Evolutionary conservation across 2,329 filamentous ascomycete genomes (phyloP), one percentile per base, ranked within the genome.

Genomic region (Fusarium cyanostomum): DNA sequence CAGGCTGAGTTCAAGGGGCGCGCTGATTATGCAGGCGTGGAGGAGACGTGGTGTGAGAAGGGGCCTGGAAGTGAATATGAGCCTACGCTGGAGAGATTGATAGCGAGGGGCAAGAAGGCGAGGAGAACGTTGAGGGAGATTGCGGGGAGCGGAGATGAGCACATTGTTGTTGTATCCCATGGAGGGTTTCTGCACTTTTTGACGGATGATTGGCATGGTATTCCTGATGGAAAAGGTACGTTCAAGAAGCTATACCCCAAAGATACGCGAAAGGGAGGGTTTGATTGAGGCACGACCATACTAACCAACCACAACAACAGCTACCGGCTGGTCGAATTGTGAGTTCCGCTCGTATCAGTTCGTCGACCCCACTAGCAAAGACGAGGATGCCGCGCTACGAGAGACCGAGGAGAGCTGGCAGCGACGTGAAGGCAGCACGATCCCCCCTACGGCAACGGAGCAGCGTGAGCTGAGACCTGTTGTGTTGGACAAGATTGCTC

Each of bases 101-200:
- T 85, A 60, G 79, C 77, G 28, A 80, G 91, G 13, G 90, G 90
- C 0, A 78, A 79, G n/a, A 81, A 81, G 21, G 86, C 87, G 7
- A 80, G 92, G 38, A 68, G 79, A 11, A 88, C 84, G 77, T 73
- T 95, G 59, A 73, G 84, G 13, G 77, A 82, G 37, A 70, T 79
- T 48, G 74, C 73, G 1, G 77, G 71, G 1, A 59, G 89, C 69
- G 72, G 64, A 0, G 87, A 91, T 69, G 80, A 79, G 4, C 85
- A 94, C 67, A 85, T 96, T 26, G 86, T 89, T 0, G 82, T 93
- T 2, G 92, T 96, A 8, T 90, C 92, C 4, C 93, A 96, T 70
- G 93, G 93, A 2, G 91, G 90, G 1, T 91, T 94, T 68, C 74
- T 96, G 69, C 93, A 97, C 74, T 96, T 92, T 70, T 79, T 97